phyloP scores from a whole-genome alignment of 305 asterid species.

The Withania somnifera region DNA sequence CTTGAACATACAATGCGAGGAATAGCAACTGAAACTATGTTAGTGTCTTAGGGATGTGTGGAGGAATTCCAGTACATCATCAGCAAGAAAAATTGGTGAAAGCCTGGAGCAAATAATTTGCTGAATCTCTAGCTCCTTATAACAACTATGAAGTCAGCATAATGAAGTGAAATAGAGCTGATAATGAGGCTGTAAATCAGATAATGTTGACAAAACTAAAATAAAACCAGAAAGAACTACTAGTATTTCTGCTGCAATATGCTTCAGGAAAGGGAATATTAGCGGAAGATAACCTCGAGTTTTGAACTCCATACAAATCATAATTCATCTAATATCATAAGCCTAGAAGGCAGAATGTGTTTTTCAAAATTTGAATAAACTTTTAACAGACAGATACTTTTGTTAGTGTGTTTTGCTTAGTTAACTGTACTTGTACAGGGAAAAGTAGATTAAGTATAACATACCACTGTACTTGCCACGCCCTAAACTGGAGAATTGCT shows the following conservation, averaged over 20 bases:
- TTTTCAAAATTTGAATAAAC: too few species aligned
- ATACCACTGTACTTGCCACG: constrained; percentile 35
- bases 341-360: too few species aligned
- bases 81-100: not conserved
- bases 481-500: constrained; percentile 26
- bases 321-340: too few species aligned
- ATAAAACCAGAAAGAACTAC: not conserved
- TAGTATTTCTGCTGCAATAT: not conserved
- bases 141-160: not conserved
- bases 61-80: not conserved
- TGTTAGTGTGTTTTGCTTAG: not conserved
- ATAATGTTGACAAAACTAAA: not conserved
- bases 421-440: not conserved
- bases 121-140: not conserved
- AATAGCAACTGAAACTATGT: not conserved
- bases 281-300: too few species aligned
- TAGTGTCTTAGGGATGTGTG: not conserved
- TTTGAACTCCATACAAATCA: too few species aligned
- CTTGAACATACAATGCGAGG: not conserved
- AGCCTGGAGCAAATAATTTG: not conserved
- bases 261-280: not conserved
- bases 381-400: not conserved
- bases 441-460: not conserved
- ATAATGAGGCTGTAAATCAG: not conserved
- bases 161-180: not conserved